Percentiles rank a stretch among this genome's conserved stretches.
These are phyloP conservation scores for Pholiota adiposa DNA, from an alignment of 1,284 basidiomycete species.

Conservation along the genomic window DNA sequence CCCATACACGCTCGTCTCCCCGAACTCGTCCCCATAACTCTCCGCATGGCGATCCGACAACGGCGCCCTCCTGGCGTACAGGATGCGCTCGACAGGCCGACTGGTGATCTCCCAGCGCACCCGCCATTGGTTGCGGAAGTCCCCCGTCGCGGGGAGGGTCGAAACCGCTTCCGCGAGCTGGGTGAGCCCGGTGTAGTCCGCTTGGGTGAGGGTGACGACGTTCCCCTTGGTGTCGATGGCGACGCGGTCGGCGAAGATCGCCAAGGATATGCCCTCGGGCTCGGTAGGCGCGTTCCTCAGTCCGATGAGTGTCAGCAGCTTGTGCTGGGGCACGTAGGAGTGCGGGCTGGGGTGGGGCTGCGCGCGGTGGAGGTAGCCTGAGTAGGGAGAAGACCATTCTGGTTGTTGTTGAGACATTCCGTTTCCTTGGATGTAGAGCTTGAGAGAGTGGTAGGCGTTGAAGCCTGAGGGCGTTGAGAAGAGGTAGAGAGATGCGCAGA, in stretches of 20 bases:
- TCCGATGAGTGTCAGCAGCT: constrained; percentile 39
- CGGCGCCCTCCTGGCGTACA: constrained; percentile 28
- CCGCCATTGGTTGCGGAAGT: constrained; percentile 48
- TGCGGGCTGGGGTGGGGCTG: constrained; percentile 34
- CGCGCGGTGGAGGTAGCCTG: constrained; percentile 41
- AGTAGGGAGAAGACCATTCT: constrained; percentile 18
- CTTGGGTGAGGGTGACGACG: constrained; percentile 34
- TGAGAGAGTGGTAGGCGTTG: not conserved
- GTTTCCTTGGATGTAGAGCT: not conserved
- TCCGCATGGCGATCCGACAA: constrained; percentile 1
- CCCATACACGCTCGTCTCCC: constrained; percentile 48
- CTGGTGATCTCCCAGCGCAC: constrained; percentile 37
- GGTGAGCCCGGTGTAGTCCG: constrained; percentile 40
- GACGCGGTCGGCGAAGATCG: constrained; percentile 42
- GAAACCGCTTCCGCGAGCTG: constrained; percentile 32
- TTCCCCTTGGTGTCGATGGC: constrained; percentile 46
- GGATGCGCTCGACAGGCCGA: constrained; percentile 45
- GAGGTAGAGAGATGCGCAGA: constrained; percentile 5
- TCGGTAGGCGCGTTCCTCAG: constrained; percentile 44
- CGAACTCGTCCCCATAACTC: constrained; percentile 25
- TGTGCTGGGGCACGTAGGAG: constrained; percentile 37
- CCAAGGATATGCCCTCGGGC: constrained; percentile 46
- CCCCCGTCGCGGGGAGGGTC: constrained; percentile 36
- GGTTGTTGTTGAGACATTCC: constrained; percentile 4
- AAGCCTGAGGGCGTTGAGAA: not conserved